These are phyloP conservation scores for Hemisphaericaspora subhashii DNA, from an alignment of 1,139 yeast genomes.

Conservation along the genomic window DNA sequence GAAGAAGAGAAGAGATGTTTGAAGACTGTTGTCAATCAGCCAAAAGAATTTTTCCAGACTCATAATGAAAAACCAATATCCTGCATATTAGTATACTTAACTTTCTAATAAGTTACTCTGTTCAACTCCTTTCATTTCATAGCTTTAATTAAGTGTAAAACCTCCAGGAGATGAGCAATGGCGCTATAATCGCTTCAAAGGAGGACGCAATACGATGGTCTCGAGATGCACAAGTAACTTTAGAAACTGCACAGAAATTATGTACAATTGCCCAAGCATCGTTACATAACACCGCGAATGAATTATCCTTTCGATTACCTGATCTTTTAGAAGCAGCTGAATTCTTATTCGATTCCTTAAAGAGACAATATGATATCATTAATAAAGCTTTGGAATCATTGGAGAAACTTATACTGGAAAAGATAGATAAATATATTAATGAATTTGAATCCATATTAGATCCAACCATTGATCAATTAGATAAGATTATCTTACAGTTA, in stretches of 20 bases:
- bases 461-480: conserved; percentile 27
- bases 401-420: background rate
- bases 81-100: no score
- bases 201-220: conserved; percentile 24
- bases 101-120: no score
- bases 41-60: no score
- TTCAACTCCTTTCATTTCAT: no score
- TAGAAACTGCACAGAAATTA: conserved; percentile 30
- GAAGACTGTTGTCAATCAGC: no score
- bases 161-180: background rate
- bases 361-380: conserved; percentile 18
- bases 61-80: no score
- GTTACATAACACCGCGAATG: conserved; percentile 25
- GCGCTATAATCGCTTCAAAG: conserved; percentile 3
- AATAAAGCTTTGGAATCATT: conserved; percentile 5
- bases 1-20: no score
- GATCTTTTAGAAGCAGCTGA: conserved; percentile 23
- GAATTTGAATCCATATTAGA: conserved; percentile 14
- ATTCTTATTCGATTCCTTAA: conserved; percentile 20
- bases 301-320: conserved; percentile 25
- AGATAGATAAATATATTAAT: conserved; percentile 6
- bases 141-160: no score
- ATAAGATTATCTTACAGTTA: conserved; percentile 26
- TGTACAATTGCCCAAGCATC: conserved; percentile 36
- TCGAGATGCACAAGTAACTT: conserved; percentile 29